A percentile compares a stretch with the other conserved stretches of the same genome.
Evolutionary conservation across 2,329 filamentous ascomycete species (phyloP).

Genomic region (Aureobasidium pullulans): DNA sequence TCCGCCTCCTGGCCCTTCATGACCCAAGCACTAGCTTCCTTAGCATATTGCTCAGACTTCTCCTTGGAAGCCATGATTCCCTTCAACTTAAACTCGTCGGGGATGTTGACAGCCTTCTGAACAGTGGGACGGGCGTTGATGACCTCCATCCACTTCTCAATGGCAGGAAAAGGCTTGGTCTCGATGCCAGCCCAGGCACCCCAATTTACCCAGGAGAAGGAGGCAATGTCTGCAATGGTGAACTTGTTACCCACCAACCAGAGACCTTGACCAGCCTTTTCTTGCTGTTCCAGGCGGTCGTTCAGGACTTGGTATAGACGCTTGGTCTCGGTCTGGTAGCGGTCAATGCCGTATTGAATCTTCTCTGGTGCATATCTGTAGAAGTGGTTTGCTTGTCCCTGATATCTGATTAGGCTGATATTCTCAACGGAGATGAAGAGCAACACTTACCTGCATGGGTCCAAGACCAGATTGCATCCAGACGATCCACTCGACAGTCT

Average conservation of each 20-base stretch:
- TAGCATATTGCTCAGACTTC: constrained; percentile 30
- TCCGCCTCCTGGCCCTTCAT: constrained; percentile 34
- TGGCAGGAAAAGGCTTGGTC: constrained; percentile 23
- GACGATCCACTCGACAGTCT: constrained; percentile 39
- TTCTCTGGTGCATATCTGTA: constrained; percentile 36
- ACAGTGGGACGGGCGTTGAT: constrained; percentile 28
- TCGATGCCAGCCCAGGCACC: constrained; percentile 33
- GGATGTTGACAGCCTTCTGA: constrained; percentile 28
- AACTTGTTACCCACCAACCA: constrained; percentile 42
- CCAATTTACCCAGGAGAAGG: constrained; percentile 41
- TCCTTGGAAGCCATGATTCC: constrained; percentile 31
- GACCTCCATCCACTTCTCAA: constrained; percentile 26
- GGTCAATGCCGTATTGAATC: constrained; percentile 38
- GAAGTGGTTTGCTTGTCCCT: constrained; percentile 43
- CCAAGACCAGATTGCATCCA: constrained; percentile 36
- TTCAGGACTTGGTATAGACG: constrained; percentile 42
- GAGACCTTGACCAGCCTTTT: constrained; percentile 23
- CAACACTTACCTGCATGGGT: constrained; percentile 31
- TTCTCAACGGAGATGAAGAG: background rate
- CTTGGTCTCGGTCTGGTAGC: constrained; percentile 43
- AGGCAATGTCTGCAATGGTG: constrained; percentile 42
- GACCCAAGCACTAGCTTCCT: constrained; percentile 30
- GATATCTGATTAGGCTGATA: background rate
- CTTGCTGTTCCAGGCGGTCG: constrained; percentile 28
- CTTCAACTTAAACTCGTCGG: constrained; percentile 32